Conservation (phyloP, 495 filamentous ascomycete genomes). For the Jackrogersella multiformis region DNA sequence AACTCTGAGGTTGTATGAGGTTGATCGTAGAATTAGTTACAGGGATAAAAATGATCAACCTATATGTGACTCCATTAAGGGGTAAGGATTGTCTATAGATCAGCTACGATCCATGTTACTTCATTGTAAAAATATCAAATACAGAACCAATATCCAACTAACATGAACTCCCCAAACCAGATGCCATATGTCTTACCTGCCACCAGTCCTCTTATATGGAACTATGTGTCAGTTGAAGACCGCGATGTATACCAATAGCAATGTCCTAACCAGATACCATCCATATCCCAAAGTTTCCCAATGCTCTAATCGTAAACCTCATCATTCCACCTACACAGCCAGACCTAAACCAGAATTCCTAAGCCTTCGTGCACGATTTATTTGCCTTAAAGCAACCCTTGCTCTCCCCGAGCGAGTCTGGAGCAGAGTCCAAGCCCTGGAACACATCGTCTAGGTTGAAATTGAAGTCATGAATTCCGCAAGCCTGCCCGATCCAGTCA, state of each 20-base stretch:
- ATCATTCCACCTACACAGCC: neutral
- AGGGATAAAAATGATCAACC: too few relatives aligned
- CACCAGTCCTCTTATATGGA: neutral
- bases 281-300: neutral
- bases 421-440: neutral
- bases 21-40: too few relatives aligned
- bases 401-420: constrained; percentile 24
- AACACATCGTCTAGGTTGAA: constrained; percentile 33
- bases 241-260: too few relatives aligned
- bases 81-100: too few relatives aligned
- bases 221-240: too few relatives aligned
- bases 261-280: neutral
- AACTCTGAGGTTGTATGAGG: too few relatives aligned
- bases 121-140: neutral
- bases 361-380: neutral
- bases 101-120: too few relatives aligned
- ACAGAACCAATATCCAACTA: neutral
- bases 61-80: too few relatives aligned
- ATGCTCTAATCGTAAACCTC: neutral
- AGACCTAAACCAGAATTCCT: neutral
- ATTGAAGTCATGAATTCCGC: constrained; percentile 19
- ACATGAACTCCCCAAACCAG: neutral
- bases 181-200: neutral
- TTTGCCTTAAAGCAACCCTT: constrained; percentile 26
- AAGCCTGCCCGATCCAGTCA: constrained; percentile 23